Evolutionary conservation across 805 yeast genomes (phyloP).

Genomic region (Zygoascus bituminiphila): DNA sequence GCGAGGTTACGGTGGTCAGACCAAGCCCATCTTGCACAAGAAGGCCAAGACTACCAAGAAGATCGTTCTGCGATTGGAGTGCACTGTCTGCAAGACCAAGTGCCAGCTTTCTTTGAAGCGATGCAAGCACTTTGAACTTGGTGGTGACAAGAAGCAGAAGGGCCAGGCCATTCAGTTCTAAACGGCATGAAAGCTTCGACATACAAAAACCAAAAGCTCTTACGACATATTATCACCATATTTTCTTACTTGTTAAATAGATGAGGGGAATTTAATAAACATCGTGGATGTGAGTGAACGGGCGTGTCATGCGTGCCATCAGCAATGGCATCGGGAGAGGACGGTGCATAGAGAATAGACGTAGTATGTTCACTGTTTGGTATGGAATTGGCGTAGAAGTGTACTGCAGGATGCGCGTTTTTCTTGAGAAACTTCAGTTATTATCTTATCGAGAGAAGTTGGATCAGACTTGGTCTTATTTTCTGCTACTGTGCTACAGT

Average conservation of each 20-base stretch:
- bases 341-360: too few relatives aligned
- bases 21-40: constrained; percentile 99
- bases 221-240: constrained; percentile 1
- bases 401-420: too few relatives aligned
- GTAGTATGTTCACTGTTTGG: too few relatives aligned
- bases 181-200: constrained; percentile 20
- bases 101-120: constrained; percentile 96
- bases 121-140: constrained; percentile 99
- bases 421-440: too few relatives aligned
- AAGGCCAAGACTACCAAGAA: constrained; percentile 99
- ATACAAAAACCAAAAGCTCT: constrained; percentile 1
- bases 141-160: constrained; percentile 99
- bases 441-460: too few relatives aligned
- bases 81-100: constrained; percentile 98
- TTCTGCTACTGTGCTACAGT: too few relatives aligned
- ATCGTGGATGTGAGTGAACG: not conserved
- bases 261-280: not conserved
- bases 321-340: too few relatives aligned
- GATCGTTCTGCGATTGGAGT: constrained; percentile 98
- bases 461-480: too few relatives aligned
- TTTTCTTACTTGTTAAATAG: not conserved
- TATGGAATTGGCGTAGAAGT: too few relatives aligned
- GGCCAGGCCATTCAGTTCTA: constrained; percentile 99
- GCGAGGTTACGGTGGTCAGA: constrained; percentile 99
- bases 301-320: too few relatives aligned